These are phyloP conservation scores for Cyberlindnera veronae DNA, from an alignment of 805 yeast species.

Conservation along the genomic window DNA sequence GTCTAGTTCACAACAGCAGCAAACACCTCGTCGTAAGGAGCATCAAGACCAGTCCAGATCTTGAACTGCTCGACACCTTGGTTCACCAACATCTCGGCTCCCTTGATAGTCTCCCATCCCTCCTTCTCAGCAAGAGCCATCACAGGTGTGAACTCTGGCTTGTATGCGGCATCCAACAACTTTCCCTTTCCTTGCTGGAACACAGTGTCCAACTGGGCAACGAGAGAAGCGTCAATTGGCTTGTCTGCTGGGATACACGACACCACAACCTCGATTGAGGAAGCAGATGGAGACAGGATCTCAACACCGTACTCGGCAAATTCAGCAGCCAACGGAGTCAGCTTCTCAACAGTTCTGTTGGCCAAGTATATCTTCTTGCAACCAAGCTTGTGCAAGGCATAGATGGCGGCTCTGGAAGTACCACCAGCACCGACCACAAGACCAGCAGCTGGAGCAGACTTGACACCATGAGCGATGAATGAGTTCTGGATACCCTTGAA, in stretches of 20 bases:
- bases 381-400: slow-evolving; percentile 77
- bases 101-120: slow-evolving; percentile 83
- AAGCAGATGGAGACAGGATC: slow-evolving; percentile 41
- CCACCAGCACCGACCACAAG: slow-evolving; percentile 97
- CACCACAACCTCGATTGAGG: slow-evolving; percentile 56
- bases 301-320: slow-evolving; percentile 59
- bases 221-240: slow-evolving; percentile 54
- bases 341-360: slow-evolving; percentile 73
- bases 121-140: slow-evolving; percentile 70
- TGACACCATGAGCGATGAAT: slow-evolving; percentile 54
- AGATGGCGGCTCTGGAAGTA: slow-evolving; percentile 91
- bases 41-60: slow-evolving; percentile 64
- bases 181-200: slow-evolving; percentile 40
- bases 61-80: slow-evolving; percentile 90
- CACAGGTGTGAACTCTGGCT: slow-evolving; percentile 81
- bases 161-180: slow-evolving; percentile 90
- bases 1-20: slow-evolving; percentile 46
- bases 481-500: slow-evolving; percentile 86
- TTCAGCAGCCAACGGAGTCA: slow-evolving; percentile 50
- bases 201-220: slow-evolving; percentile 44
- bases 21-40: slow-evolving; percentile 61
- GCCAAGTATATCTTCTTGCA: slow-evolving; percentile 71
- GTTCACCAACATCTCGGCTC: slow-evolving; percentile 86
- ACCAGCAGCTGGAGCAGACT: slow-evolving; percentile 49
- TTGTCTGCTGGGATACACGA: slow-evolving; percentile 84